Conservation (phyloP, 192 early-diverging fungal genomes). For the Pecoramyces ruminantium region DNA sequence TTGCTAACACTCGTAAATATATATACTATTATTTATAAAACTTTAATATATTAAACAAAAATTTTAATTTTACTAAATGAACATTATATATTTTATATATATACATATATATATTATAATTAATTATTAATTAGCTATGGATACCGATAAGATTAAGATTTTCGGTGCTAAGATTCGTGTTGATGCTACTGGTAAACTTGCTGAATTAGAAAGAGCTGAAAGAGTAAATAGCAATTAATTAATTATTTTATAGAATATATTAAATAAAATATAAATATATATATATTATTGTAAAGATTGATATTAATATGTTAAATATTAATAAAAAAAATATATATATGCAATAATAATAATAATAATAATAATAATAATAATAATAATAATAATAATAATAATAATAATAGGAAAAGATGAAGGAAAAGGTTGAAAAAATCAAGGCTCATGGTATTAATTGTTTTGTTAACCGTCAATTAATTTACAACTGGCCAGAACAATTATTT, state of each 20-base stretch:
- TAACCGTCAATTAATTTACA: slow-evolving; percentile 98
- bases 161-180: slow-evolving; percentile 95
- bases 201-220: slow-evolving; percentile 96
- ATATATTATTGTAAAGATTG: too few species aligned
- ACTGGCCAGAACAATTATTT: slow-evolving; percentile 98
- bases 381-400: too few species aligned
- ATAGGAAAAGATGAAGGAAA: slow-evolving; percentile 94
- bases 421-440: slow-evolving; percentile 94
- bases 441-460: slow-evolving; percentile 99
- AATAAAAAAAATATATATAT: too few species aligned
- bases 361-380: too few species aligned
- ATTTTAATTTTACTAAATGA: too few species aligned
- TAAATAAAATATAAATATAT: too few species aligned
- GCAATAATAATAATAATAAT: too few species aligned
- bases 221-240: slow-evolving; percentile 15
- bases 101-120: neutral
- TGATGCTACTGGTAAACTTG: slow-evolving; percentile 89
- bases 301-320: too few species aligned
- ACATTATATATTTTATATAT: too few species aligned
- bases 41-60: too few species aligned
- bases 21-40: too few species aligned
- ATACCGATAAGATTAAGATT: slow-evolving; percentile 99
- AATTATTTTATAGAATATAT: too few species aligned
- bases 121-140: slow-evolving; percentile 57
- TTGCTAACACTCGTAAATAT: slow-evolving; percentile 86